Conservation (phyloP, 768 basidiomycete species). For the Phaffia australis region DNA sequence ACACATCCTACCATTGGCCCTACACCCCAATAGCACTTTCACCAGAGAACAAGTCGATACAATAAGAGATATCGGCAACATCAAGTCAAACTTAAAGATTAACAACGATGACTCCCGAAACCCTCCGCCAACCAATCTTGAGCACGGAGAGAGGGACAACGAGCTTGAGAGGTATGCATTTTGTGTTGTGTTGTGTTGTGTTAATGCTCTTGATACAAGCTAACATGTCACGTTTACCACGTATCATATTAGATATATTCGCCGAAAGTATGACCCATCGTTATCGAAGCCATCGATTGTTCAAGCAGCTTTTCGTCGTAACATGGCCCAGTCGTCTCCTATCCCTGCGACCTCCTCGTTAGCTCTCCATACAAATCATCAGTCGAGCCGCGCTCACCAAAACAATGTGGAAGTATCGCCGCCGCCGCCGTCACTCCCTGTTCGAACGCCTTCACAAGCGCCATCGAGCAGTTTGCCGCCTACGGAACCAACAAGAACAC, state of each 20-base stretch:
- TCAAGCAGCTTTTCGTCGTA: background rate
- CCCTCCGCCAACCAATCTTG: constrained; percentile 25
- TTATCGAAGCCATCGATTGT: background rate
- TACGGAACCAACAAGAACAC: constrained; percentile 1
- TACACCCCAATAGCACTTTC: constrained; percentile 6
- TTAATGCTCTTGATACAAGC: background rate
- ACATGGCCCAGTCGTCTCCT: constrained; percentile 8
- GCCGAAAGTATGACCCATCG: constrained; percentile 16
- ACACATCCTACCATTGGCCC: no score
- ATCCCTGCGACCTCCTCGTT: background rate
- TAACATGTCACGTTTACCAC: background rate
- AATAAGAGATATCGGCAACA: constrained; percentile 15
- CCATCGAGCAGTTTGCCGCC: constrained; percentile 5
- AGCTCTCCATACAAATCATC: background rate
- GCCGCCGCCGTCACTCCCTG: background rate
- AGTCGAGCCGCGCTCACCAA: background rate
- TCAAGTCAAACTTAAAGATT: constrained; percentile 15
- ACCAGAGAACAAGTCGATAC: constrained; percentile 24
- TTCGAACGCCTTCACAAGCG: constrained; percentile 8
- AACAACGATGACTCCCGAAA: constrained; percentile 19
- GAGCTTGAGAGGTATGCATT: constrained; percentile 20
- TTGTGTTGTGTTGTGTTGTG: background rate
- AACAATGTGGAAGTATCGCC: background rate
- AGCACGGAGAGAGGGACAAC: constrained; percentile 20
- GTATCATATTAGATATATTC: constrained; percentile 10